Conservation (phyloP, 75 land plant genomes). For the Sequoia sempervirens region DNA sequence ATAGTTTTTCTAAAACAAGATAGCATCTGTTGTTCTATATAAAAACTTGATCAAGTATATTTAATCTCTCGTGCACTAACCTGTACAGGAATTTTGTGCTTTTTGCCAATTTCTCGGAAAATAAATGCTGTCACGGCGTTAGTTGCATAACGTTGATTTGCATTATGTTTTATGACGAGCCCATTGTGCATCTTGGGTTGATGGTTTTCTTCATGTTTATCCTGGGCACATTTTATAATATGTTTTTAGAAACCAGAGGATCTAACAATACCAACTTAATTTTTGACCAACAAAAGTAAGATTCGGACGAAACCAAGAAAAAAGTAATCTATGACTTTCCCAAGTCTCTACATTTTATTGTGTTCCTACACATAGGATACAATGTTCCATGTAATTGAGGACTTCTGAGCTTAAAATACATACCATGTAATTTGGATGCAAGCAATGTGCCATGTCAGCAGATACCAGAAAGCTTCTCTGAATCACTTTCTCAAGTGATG, state of each 20-base stretch:
- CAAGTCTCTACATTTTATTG: neutral
- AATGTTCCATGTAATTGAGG: neutral
- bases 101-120: conserved; percentile 76
- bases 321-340: neutral
- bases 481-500: conserved; percentile 70
- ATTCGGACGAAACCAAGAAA: neutral
- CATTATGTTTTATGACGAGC: conserved; percentile 94
- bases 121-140: conserved; percentile 92
- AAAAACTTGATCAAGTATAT: neutral
- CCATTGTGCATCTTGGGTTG: conserved; percentile 96
- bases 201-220: conserved; percentile 97
- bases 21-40: neutral
- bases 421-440: conserved; percentile 97
- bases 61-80: conserved; percentile 12
- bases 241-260: neutral
- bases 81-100: conserved; percentile 81
- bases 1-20: neutral
- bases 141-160: conserved; percentile 98
- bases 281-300: neutral
- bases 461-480: conserved; percentile 94
- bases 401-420: conserved; percentile 1
- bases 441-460: conserved; percentile 98
- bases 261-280: neutral
- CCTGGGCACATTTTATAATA: conserved; percentile 42
- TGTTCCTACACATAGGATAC: neutral